A percentile compares a stretch with the other conserved stretches of the same genome.
Conservation (phyloP, 179 eudicot species). For the Beta lomatogona region DNA sequence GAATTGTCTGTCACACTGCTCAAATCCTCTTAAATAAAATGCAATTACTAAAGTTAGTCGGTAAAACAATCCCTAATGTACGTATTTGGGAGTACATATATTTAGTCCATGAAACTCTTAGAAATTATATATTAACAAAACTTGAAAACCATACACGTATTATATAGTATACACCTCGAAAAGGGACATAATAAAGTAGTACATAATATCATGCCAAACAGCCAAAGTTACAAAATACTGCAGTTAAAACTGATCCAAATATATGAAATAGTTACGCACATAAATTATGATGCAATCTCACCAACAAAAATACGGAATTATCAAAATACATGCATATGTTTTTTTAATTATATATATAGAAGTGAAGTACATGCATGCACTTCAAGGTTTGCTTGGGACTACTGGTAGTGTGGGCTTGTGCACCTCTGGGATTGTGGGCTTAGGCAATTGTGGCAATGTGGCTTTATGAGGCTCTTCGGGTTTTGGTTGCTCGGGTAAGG, state of each 20-base stretch:
- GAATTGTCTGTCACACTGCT: too few species aligned
- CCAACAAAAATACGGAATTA: neutral
- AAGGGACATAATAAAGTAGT: neutral
- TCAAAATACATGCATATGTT: neutral
- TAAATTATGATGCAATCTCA: neutral
- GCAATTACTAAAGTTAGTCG: too few species aligned
- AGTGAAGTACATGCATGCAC: neutral
- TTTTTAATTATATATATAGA: neutral
- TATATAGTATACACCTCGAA: too few species aligned
- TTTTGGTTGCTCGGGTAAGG: slow-evolving; percentile 20
- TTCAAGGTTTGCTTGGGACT: neutral
- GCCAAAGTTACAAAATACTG: neutral
- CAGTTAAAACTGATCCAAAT: too few species aligned
- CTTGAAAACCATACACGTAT: neutral
- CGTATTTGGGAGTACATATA: too few species aligned
- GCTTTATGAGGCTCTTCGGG: neutral
- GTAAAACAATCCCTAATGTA: too few species aligned
- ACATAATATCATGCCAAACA: neutral
- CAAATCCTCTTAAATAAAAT: too few species aligned
- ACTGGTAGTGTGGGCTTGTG: neutral
- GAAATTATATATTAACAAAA: neutral
- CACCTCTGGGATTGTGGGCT: too few species aligned
- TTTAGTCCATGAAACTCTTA: neutral
- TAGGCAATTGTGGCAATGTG: too few species aligned
- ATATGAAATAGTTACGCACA: too few species aligned